phyloP scores from a whole-genome alignment of 441 rosid genomes.

The Melastoma candidum region DNA sequence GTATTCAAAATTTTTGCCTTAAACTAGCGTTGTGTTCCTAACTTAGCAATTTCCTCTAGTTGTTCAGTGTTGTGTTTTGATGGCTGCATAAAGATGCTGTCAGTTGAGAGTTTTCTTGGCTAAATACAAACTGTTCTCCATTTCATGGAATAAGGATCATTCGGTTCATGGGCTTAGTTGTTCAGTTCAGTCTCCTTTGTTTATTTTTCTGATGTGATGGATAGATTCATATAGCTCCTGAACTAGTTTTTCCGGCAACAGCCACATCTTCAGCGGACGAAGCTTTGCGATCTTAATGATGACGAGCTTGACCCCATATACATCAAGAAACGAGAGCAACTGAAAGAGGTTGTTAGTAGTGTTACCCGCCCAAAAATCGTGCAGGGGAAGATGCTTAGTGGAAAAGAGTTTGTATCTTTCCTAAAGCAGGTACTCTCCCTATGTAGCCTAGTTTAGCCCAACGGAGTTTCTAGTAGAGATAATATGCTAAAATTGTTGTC shows the following conservation, averaged over 20 bases:
- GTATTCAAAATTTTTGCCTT: slow-evolving; percentile 25
- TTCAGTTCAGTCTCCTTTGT: no score
- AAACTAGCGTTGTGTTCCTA: no score
- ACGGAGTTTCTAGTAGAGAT: no score
- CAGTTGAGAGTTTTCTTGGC: no score
- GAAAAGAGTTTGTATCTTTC: slow-evolving; percentile 88
- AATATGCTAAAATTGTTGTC: no score
- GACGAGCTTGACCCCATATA: slow-evolving; percentile 71
- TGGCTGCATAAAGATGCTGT: no score
- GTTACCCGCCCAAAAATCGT: slow-evolving; percentile 84
- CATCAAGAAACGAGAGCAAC: slow-evolving; percentile 63
- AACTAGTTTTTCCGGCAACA: slow-evolving; percentile 25
- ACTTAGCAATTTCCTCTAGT: no score
- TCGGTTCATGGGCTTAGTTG: no score
- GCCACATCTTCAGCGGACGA: slow-evolving; percentile 98
- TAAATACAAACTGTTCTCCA: no score
- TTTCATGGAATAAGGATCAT: no score
- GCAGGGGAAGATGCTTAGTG: slow-evolving; percentile 75
- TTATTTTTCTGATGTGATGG: no score
- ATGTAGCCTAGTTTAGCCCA: neutral
- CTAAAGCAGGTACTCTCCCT: slow-evolving; percentile 62
- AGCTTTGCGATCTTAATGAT: slow-evolving; percentile 95
- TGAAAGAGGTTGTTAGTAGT: slow-evolving; percentile 76
- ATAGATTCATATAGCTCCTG: neutral
- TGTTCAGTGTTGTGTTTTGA: no score